Percentiles rank a stretch among this genome's conserved stretches.
These are phyloP conservation scores for Rhodotorula sp. DNA, from an alignment of 1,284 basidiomycete genomes.

Conservation along the genomic window DNA sequence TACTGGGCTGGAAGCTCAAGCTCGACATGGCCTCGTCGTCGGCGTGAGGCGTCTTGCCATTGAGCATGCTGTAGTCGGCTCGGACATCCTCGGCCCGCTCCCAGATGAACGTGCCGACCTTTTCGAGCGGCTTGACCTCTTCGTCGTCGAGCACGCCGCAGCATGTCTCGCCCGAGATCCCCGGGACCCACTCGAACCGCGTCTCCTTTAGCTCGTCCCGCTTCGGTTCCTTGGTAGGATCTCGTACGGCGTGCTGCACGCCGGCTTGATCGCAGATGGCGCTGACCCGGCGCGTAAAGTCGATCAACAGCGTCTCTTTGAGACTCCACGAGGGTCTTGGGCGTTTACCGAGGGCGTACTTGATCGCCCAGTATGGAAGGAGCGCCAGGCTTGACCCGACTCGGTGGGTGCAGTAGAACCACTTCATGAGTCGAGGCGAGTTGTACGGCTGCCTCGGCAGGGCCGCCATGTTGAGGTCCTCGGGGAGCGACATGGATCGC, in stretches of 20 bases:
- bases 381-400: conserved; percentile 25
- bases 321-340: conserved; percentile 32
- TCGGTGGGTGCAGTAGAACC: conserved; percentile 34
- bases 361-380: conserved; percentile 33
- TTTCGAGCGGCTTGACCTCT: conserved; percentile 21
- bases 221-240: conserved; percentile 23
- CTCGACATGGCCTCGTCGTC: not conserved
- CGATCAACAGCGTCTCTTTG: conserved; percentile 29
- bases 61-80: conserved; percentile 2
- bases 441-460: conserved; percentile 25
- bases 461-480: conserved; percentile 28
- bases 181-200: conserved; percentile 34
- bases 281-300: conserved; percentile 29
- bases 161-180: conserved; percentile 16
- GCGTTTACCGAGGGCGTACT: conserved; percentile 21
- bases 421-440: conserved; percentile 25
- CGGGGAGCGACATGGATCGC: conserved; percentile 18
- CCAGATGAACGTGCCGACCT: conserved; percentile 38
- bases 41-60: conserved; percentile 14
- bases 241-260: conserved; percentile 30
- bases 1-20: not conserved
- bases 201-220: conserved; percentile 30
- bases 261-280: conserved; percentile 35
- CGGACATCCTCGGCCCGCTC: conserved; percentile 12
- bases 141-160: conserved; percentile 25